phyloP scores from a whole-genome alignment of 805 yeast species.

The Candida sphagnicola region DNA sequence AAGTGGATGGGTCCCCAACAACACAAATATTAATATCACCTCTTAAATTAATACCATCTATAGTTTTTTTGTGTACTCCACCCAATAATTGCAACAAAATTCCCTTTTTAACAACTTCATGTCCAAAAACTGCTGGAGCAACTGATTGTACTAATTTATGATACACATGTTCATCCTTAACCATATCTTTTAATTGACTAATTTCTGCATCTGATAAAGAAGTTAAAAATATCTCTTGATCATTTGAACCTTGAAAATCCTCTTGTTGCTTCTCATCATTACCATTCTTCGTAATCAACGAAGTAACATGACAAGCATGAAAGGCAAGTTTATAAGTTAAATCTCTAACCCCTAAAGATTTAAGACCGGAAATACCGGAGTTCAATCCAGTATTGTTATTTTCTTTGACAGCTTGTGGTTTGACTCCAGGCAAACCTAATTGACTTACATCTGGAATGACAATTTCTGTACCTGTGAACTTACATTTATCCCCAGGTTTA shows the following conservation, averaged over 20 bases:
- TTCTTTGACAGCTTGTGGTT: conserved; percentile 77
- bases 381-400: conserved; percentile 53
- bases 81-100: conserved; percentile 82
- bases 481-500: conserved; percentile 95
- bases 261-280: conserved; percentile 20
- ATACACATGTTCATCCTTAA: conserved; percentile 80
- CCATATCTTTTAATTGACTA: conserved; percentile 83
- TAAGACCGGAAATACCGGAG: conserved; percentile 86
- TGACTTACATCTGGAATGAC: conserved; percentile 94
- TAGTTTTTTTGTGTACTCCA: conserved; percentile 91
- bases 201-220: conserved; percentile 79
- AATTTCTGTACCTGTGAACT: conserved; percentile 90
- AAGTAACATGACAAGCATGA: conserved; percentile 84
- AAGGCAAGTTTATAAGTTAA: conserved; percentile 89
- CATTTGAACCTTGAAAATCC: conserved; percentile 50
- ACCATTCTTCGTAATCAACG: conserved; percentile 41
- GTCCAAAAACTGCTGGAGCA: conserved; percentile 97
- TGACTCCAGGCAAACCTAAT: conserved; percentile 91
- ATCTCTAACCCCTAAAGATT: conserved; percentile 90
- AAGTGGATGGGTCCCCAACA: conserved; percentile 97
- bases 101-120: conserved; percentile 91
- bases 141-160: conserved; percentile 80
- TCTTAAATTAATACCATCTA: conserved; percentile 91
- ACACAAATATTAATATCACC: conserved; percentile 96
- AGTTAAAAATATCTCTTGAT: conserved; percentile 77